Evolutionary conservation across 352 stramenopile genomes (phyloP), one percentile per base, ranked within the genome.

Genomic region (Pythium myriotylum): DNA sequence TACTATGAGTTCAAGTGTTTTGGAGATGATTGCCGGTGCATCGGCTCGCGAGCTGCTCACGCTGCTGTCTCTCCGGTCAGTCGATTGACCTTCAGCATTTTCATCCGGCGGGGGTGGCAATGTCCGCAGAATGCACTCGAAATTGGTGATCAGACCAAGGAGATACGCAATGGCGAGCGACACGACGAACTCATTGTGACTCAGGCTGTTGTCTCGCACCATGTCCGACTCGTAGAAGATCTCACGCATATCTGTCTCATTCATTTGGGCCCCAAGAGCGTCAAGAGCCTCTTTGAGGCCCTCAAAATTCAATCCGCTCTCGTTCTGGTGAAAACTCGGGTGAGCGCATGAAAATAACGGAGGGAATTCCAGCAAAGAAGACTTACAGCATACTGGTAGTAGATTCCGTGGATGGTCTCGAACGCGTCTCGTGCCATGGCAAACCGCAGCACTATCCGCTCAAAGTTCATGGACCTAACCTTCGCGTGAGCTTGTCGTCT

Each of bases 151-250:
- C 27, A 93, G 62, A 0, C 81, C 86, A 20, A 96, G 70, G 33
- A 96, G 71, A 49, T 94, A 87, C 19, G 82, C 82, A 53, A 96
- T 90, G 16, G 88, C 86, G 26, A 96, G 75, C 39, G 82, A 95
- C 8, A 94, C 70, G 22, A 95, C 62, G 59, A 96, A 95, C 53
- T 96, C 87, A 52, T 94, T 94, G 47, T 91, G 82, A 48, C 81
- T 93, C 45, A 96, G 55, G 24, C 76, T 79, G 56, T 92, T 91
- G 73, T 96, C 85, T 39, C 85, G 81, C 61, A 91, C 84, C 75
- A 96, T 89, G 72, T 96, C 86, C n/a, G 85, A 91, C 68, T 94
- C 86, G 63, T 93, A 90, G 60, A 94, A 94, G 59, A 94, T 87
- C 50, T 92, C 82, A 7, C 70, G 66, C 71, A 92, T 75, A 42